Percentiles rank a stretch among this genome's conserved stretches.
These are phyloP conservation scores for Marsdenia floribunda DNA, from an alignment of 257 asterid genomes.

Conservation along the genomic window DNA sequence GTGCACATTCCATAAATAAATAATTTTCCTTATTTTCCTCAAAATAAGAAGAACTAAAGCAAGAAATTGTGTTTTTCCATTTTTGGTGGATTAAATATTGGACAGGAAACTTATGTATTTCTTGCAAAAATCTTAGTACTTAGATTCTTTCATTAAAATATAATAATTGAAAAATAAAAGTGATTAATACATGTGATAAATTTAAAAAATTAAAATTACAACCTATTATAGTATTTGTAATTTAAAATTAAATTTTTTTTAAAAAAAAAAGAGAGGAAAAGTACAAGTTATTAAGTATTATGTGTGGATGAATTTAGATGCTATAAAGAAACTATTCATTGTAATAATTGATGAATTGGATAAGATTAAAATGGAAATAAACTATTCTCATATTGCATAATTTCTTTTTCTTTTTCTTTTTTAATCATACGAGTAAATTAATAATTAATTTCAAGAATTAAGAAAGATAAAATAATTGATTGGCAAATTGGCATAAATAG, in stretches of 20 bases:
- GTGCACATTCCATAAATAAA: neutral
- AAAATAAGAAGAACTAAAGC: no score
- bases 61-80: no score
- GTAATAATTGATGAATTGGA: neutral
- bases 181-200: conserved; percentile 6
- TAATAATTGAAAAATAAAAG: neutral
- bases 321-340: neutral
- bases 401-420: neutral
- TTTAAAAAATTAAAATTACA: neutral
- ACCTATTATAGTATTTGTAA: neutral
- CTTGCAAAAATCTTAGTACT: neutral
- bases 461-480: no score
- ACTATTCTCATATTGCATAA: neutral
- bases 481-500: no score
- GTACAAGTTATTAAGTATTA: no score
- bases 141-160: neutral
- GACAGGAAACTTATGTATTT: neutral
- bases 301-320: neutral
- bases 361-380: neutral
- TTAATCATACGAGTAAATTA: neutral
- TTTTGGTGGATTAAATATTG: neutral
- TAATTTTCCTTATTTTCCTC: neutral
- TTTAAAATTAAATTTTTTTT: neutral
- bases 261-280: no score
- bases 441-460: no score